Percentiles rank a stretch among this genome's conserved stretches.
Evolutionary conservation across 2,329 filamentous ascomycete species (phyloP).

Genomic region (Cladophialophora carrionii): DNA sequence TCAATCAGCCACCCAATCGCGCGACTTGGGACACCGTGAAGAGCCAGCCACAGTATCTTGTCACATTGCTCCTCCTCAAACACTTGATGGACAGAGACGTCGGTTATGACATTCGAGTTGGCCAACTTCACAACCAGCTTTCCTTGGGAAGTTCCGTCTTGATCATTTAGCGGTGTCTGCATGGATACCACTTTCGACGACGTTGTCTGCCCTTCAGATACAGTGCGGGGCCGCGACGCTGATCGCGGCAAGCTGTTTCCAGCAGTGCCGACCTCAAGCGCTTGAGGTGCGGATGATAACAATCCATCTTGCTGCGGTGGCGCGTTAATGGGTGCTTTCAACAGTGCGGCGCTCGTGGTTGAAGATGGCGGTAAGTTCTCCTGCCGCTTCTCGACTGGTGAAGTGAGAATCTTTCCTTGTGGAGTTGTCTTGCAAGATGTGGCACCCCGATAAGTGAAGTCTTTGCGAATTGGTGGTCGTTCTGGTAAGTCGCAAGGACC

Average conservation of each 20-base stretch:
- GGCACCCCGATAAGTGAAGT: not conserved
- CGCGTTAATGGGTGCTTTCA: not conserved
- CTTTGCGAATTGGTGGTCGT: slow-evolving; percentile 1
- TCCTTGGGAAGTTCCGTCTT: not conserved
- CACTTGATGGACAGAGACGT: slow-evolving; percentile 6
- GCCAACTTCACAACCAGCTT: slow-evolving; percentile 3
- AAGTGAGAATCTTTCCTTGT: not conserved
- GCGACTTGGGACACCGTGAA: slow-evolving; percentile 15
- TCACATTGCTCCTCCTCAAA: slow-evolving; percentile 15
- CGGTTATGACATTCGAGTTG: not conserved
- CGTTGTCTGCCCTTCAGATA: not conserved
- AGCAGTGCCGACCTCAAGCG: not conserved
- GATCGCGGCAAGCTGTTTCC: not conserved
- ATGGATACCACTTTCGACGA: not conserved
- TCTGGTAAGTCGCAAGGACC: not conserved
- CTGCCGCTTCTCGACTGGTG: not conserved
- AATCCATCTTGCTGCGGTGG: not conserved
- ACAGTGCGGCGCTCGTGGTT: not conserved
- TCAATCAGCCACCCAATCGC: slow-evolving; percentile 14
- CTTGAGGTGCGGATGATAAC: not conserved
- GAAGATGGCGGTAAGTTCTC: not conserved
- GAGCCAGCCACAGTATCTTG: slow-evolving; percentile 25
- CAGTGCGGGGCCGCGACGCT: not conserved
- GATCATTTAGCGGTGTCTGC: not conserved
- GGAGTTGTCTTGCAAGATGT: not conserved